Percentiles rank a stretch among this genome's conserved stretches.
phyloP scores from a whole-genome alignment of 352 stramenopile species.

The Phytophthora vignae region DNA sequence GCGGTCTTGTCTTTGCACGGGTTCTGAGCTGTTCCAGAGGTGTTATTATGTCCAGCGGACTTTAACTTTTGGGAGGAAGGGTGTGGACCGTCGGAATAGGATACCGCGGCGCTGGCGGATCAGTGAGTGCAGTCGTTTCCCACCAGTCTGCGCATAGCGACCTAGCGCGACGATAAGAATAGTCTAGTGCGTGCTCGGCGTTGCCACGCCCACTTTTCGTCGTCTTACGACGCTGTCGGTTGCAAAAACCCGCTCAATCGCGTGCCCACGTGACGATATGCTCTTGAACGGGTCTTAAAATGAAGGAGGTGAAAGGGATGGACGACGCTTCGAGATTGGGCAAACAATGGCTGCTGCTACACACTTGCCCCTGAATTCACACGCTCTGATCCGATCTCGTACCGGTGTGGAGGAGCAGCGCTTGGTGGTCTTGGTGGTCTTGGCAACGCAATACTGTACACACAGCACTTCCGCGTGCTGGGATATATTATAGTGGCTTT shows the following conservation, averaged over 20 bases:
- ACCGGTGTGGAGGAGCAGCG: slow-evolving; percentile 17
- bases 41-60: neutral
- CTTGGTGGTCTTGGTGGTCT: slow-evolving; percentile 15
- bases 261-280: slow-evolving; percentile 2
- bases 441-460: slow-evolving; percentile 27
- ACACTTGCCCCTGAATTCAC: neutral
- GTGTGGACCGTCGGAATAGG: slow-evolving; percentile 38
- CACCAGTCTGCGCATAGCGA: neutral
- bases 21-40: neutral
- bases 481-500: neutral
- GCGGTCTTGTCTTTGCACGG: slow-evolving; percentile 12
- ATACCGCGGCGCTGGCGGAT: neutral
- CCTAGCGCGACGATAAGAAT: neutral
- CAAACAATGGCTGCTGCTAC: slow-evolving; percentile 26
- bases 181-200: neutral
- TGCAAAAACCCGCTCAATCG: neutral
- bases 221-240: neutral
- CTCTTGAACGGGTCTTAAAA: neutral
- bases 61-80: slow-evolving; percentile 11
- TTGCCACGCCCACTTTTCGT: neutral
- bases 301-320: slow-evolving; percentile 24
- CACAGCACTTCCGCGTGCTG: neutral
- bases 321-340: slow-evolving; percentile 18
- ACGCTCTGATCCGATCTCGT: neutral
- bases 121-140: neutral